Evolutionary conservation across 345 rosid genomes (phyloP).

Genomic region (Punica granatum): DNA sequence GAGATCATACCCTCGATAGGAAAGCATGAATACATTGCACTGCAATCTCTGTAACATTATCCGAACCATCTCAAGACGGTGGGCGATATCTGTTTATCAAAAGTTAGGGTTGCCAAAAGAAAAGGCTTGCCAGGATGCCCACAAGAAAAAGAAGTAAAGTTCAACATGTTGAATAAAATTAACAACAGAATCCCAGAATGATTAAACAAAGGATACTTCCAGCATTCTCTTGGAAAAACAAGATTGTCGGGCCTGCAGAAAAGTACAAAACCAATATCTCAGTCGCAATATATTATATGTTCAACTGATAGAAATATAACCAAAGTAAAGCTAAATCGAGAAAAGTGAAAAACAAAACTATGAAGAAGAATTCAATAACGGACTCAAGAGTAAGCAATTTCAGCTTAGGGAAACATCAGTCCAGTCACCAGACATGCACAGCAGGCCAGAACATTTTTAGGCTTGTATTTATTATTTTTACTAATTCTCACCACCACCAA

Average conservation of each 20-base stretch:
- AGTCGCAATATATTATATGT: background rate
- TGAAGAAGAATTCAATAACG: no score
- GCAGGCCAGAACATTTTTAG: background rate
- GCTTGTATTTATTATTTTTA: no score
- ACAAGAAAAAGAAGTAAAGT: background rate
- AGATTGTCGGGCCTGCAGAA: conserved; percentile 89
- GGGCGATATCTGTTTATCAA: conserved; percentile 74
- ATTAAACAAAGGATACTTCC: conserved; percentile 80
- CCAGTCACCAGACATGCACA: background rate
- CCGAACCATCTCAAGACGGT: conserved; percentile 92
- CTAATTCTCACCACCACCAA: conserved; percentile 1
- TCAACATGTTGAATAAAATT: background rate
- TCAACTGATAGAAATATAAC: background rate
- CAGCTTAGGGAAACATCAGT: background rate
- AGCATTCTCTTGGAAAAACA: conserved; percentile 98
- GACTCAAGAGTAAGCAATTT: no score
- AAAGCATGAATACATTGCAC: conserved; percentile 98
- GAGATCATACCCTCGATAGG: conserved; percentile 79
- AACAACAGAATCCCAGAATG: background rate
- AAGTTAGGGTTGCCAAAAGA: conserved; percentile 39
- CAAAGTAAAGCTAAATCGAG: background rate
- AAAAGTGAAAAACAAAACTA: background rate
- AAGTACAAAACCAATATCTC: conserved; percentile 6
- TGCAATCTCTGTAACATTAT: conserved; percentile 80
- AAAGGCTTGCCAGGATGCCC: background rate